These are phyloP conservation scores for Tetrapisispora pingtungensis DNA, from an alignment of 805 yeast species.

Conservation along the genomic window DNA sequence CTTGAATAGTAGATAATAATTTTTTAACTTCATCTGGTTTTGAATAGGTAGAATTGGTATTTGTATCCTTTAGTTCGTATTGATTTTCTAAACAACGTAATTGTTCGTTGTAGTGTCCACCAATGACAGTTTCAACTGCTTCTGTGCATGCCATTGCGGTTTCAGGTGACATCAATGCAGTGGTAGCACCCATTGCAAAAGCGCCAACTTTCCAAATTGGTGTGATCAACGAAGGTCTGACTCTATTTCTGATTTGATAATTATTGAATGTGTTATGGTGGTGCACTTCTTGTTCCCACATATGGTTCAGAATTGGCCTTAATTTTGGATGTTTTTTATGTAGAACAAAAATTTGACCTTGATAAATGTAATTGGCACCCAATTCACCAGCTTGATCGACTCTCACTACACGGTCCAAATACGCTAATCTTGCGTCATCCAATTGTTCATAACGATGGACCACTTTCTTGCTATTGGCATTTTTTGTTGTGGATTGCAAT, in stretches of 20 bases:
- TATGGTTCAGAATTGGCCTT: constrained; percentile 73
- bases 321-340: constrained; percentile 61
- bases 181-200: constrained; percentile 70
- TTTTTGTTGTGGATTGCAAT: neutral
- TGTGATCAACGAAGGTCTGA: constrained; percentile 83
- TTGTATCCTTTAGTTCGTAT: constrained; percentile 38
- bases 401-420: constrained; percentile 62
- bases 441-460: constrained; percentile 19
- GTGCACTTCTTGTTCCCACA: constrained; percentile 97
- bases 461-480: neutral
- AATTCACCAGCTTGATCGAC: constrained; percentile 98
- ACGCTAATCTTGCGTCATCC: constrained; percentile 52
- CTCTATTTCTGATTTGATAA: constrained; percentile 65
- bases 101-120: constrained; percentile 89
- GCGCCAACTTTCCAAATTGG: constrained; percentile 95
- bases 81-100: constrained; percentile 65
- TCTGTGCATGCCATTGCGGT: constrained; percentile 99
- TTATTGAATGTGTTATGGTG: constrained; percentile 80
- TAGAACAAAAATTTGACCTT: constrained; percentile 77
- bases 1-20: constrained; percentile 53
- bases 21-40: constrained; percentile 41
- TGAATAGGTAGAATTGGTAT: constrained; percentile 12
- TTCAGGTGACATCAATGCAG: constrained; percentile 80
- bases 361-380: constrained; percentile 88
- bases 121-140: constrained; percentile 97